Evolutionary conservation across 176 grass and related monocot genomes (phyloP).

Genomic region (Ananas comosus): DNA sequence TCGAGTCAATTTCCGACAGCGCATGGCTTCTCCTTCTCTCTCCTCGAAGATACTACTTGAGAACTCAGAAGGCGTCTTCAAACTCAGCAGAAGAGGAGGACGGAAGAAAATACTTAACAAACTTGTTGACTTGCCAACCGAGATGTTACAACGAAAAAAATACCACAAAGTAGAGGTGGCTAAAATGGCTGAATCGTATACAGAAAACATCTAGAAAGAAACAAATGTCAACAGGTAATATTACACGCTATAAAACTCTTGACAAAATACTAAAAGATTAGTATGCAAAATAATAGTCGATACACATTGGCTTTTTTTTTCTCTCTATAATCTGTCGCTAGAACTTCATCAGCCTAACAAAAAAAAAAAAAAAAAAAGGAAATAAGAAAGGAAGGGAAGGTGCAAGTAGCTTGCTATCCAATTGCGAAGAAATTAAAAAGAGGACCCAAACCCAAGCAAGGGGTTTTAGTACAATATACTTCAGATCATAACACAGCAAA

Average conservation of each 20-base stretch:
- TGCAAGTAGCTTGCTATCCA: too few relatives aligned
- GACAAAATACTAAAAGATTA: neutral
- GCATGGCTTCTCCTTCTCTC: slow-evolving; percentile 34
- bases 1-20: slow-evolving; percentile 68
- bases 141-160: neutral
- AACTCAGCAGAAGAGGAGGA: neutral
- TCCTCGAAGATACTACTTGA: slow-evolving; percentile 6
- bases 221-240: neutral
- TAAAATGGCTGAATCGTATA: too few relatives aligned
- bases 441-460: too few relatives aligned
- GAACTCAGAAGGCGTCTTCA: neutral
- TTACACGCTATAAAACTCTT: neutral
- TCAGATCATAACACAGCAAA: too few relatives aligned
- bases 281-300: neutral
- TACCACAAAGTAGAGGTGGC: neutral
- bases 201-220: neutral
- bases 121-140: neutral
- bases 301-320: neutral
- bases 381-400: neutral
- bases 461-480: too few relatives aligned
- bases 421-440: too few relatives aligned
- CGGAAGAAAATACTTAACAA: neutral
- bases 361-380: neutral
- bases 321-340: neutral
- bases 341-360: neutral